A percentile compares a stretch with the other conserved stretches of the same genome.
Conservation (phyloP, 495 filamentous ascomycete species). For the Penicillium macrosclerotiorum region DNA sequence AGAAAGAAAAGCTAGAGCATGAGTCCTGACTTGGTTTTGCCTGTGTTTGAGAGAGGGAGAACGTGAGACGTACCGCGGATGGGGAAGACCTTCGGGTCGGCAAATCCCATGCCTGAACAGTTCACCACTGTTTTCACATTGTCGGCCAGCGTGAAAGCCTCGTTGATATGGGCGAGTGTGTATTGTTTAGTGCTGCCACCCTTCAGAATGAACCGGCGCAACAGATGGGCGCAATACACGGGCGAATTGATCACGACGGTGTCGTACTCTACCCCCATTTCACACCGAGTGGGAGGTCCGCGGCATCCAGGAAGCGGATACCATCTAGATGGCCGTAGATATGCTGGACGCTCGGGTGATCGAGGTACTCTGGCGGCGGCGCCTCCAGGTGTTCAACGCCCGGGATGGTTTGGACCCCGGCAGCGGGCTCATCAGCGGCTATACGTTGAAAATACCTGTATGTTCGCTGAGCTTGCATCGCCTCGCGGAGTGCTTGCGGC, state of each 20-base stretch:
- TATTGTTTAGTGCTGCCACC: slow-evolving; percentile 49
- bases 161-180: slow-evolving; percentile 41
- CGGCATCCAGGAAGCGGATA: slow-evolving; percentile 38
- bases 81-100: slow-evolving; percentile 50
- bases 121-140: slow-evolving; percentile 54
- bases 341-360: slow-evolving; percentile 25
- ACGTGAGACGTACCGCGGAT: slow-evolving; percentile 45
- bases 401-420: slow-evolving; percentile 52
- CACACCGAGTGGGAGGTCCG: slow-evolving; percentile 47
- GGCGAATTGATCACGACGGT: slow-evolving; percentile 61
- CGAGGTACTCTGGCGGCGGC: slow-evolving; percentile 42
- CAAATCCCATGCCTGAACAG: slow-evolving; percentile 56
- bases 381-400: slow-evolving; percentile 61
- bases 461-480: slow-evolving; percentile 49
- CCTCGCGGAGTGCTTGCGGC: slow-evolving; percentile 42
- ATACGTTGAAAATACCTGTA: slow-evolving; percentile 49
- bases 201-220: slow-evolving; percentile 49
- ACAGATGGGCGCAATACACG: slow-evolving; percentile 56
- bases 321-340: slow-evolving; percentile 37
- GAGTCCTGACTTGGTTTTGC: no score
- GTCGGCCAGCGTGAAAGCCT: slow-evolving; percentile 44
- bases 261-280: slow-evolving; percentile 57
- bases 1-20: no score
- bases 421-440: slow-evolving; percentile 35
- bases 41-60: neutral